A percentile compares a stretch with the other conserved stretches of the same genome.
Conservation (phyloP, 768 basidiomycete genomes). For the Rhizopogon vinicolor region DNA sequence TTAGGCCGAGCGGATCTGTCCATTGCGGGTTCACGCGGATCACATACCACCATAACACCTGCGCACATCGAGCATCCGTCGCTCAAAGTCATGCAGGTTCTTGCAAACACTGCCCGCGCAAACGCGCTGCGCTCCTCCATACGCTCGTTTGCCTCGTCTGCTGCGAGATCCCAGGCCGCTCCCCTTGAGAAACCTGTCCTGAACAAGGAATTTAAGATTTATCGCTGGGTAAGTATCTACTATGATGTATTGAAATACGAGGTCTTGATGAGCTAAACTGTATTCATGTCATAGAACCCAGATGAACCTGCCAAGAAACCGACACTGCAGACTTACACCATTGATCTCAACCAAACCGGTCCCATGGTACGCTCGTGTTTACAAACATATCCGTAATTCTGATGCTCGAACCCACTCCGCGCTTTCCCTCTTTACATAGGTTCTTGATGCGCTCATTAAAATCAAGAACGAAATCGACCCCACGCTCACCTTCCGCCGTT, state of each 20-base stretch:
- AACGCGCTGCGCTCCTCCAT: conserved; percentile 6
- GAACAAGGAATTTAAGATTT: conserved; percentile 96
- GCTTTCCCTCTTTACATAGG: conserved; percentile 26
- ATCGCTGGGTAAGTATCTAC: conserved; percentile 73
- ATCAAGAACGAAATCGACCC: conserved; percentile 99
- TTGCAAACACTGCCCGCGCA: not conserved
- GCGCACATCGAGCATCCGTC: too few species aligned
- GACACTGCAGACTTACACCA: conserved; percentile 80
- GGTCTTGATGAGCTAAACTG: too few species aligned
- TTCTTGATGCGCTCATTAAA: conserved; percentile 93
- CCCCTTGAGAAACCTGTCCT: conserved; percentile 64
- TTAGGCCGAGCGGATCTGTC: too few species aligned
- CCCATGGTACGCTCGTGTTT: conserved; percentile 66
- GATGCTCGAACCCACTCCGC: too few species aligned
- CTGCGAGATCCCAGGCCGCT: conserved; percentile 30
- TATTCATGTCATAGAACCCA: conserved; percentile 59
- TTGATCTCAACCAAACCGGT: conserved; percentile 92
- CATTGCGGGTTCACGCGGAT: too few species aligned
- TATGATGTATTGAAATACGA: not conserved
- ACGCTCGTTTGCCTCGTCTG: conserved; percentile 29
- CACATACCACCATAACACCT: too few species aligned
- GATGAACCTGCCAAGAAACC: conserved; percentile 93
- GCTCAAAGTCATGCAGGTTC: too few species aligned
- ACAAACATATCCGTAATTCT: too few species aligned
- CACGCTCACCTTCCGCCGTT: conserved; percentile 92